Evolutionary conservation across 768 basidiomycete genomes (phyloP).

Genomic region (Boletus reticuloceps): DNA sequence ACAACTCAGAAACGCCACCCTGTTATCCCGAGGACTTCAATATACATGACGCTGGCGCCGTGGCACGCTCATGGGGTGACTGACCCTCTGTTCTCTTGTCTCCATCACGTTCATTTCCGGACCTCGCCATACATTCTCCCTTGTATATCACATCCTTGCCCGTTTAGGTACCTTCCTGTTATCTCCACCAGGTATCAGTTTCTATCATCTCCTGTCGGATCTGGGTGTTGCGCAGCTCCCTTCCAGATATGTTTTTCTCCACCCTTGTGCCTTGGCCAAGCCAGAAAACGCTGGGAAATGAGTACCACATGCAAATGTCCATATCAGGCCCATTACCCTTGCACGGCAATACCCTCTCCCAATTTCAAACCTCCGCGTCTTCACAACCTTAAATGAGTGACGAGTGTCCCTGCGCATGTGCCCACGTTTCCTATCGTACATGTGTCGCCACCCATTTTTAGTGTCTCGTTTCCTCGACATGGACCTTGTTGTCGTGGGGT

Average conservation of each 20-base stretch:
- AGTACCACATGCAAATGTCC: conserved; percentile 12
- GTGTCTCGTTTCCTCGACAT: conserved; percentile 24
- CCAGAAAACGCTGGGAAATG: conserved; percentile 7
- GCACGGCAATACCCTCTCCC: conserved; percentile 14
- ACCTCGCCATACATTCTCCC: conserved; percentile 18
- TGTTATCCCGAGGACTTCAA: conserved; percentile 25
- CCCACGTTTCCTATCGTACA: conserved; percentile 6
- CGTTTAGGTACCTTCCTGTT: conserved; percentile 27
- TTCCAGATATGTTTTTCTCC: conserved; percentile 29
- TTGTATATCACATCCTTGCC: conserved; percentile 17
- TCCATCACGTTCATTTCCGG: conserved; percentile 33
- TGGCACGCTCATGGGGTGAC: conserved; percentile 35
- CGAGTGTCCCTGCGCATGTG: conserved; percentile 9
- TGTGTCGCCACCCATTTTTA: background rate
- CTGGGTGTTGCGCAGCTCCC: conserved; percentile 24
- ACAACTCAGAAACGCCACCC: conserved; percentile 10
- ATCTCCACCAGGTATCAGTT: conserved; percentile 33
- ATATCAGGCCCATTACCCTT: conserved; percentile 9
- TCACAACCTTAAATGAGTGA: conserved; percentile 16
- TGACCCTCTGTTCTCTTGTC: conserved; percentile 16
- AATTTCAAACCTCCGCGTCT: conserved; percentile 24
- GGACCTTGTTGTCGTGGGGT: conserved; percentile 16
- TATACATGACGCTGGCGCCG: conserved; percentile 31
- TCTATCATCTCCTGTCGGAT: conserved; percentile 27
- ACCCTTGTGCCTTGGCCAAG: conserved; percentile 19